Evolutionary conservation across 805 yeast genomes (phyloP).

Genomic region (Yarrowia sp.): DNA sequence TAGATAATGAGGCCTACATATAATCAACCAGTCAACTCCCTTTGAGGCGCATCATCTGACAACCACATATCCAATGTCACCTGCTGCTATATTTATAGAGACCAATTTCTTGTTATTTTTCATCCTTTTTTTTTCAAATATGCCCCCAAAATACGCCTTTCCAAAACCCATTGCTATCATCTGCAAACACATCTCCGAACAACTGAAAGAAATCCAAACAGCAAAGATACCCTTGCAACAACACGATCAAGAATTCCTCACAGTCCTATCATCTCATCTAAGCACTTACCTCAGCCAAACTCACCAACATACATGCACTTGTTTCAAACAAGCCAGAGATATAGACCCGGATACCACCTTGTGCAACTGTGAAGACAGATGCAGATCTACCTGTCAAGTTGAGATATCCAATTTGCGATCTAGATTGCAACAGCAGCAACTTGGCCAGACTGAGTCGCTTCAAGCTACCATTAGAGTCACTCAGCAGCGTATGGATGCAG

Average conservation of each 20-base stretch:
- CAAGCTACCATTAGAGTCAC: not conserved
- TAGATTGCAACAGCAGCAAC: not conserved
- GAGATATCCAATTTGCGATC: not conserved
- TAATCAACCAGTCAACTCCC: too few relatives aligned
- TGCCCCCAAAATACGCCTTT: not conserved
- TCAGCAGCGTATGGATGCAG: not conserved
- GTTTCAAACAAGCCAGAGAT: not conserved
- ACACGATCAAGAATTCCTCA: not conserved
- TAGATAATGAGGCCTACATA: too few relatives aligned
- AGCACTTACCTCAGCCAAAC: not conserved
- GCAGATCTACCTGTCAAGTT: not conserved
- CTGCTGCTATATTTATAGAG: too few relatives aligned
- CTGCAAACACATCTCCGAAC: slow-evolving; percentile 8
- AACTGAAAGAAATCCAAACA: not conserved
- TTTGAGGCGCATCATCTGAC: too few relatives aligned
- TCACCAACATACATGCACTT: not conserved
- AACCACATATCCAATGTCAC: too few relatives aligned
- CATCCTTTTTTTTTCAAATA: too few relatives aligned
- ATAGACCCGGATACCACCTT: not conserved
- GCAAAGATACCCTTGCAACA: not conserved
- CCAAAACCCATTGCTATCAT: not conserved
- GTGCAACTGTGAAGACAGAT: not conserved
- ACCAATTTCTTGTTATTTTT: too few relatives aligned
- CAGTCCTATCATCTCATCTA: not conserved
- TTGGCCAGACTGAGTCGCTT: not conserved